Conservation (phyloP, 2,329 filamentous ascomycete species). For the Lachnellula willkommii region DNA sequence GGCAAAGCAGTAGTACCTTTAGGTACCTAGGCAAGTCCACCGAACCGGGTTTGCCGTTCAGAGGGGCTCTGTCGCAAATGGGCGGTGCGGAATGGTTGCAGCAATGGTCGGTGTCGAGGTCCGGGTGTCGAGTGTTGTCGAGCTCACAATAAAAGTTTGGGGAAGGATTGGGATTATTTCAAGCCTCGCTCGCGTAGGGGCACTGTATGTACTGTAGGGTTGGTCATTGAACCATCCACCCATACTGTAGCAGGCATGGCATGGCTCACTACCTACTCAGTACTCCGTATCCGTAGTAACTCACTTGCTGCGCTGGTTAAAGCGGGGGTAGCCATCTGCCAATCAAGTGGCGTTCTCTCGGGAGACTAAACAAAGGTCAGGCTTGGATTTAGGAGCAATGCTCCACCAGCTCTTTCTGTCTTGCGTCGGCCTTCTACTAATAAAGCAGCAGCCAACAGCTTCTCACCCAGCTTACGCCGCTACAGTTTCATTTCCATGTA, state of each 20-base stretch:
- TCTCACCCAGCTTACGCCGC: not conserved
- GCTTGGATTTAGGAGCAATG: not conserved
- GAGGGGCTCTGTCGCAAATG: not conserved
- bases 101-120: not conserved
- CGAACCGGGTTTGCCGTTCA: not conserved
- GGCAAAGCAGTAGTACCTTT: not conserved
- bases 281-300: not conserved
- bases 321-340: not conserved
- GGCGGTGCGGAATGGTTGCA: not conserved
- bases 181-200: not conserved
- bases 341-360: not conserved
- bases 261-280: not conserved
- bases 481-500: not conserved
- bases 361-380: not conserved
- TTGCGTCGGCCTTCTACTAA: not conserved
- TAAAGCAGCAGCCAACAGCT: not conserved
- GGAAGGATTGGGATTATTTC: not conserved
- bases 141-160: not conserved
- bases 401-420: not conserved
- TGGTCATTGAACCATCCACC: not conserved
- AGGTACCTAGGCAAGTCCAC: not conserved
- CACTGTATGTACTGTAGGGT: not conserved
- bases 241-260: not conserved
- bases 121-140: not conserved
- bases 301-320: not conserved